These are phyloP conservation scores for Chaetoceros muelleri DNA, from an alignment of 108 stramenopile genomes.

Conservation along the genomic window DNA sequence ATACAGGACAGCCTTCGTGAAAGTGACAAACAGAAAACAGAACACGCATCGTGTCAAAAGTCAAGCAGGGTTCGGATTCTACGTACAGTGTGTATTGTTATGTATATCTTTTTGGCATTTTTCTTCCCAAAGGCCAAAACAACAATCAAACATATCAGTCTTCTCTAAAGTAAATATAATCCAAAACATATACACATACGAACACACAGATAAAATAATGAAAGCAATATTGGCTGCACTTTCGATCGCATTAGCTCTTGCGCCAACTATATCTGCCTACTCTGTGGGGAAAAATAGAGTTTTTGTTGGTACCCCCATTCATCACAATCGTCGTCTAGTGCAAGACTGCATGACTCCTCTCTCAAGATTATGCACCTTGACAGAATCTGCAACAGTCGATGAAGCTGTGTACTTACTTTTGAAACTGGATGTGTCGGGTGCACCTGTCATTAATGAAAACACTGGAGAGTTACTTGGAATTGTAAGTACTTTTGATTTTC, in stretches of 20 bases:
- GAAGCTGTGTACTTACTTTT: constrained; percentile 17
- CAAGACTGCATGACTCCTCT: constrained; percentile 16
- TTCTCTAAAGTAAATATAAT: too few species aligned
- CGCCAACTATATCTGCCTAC: not conserved
- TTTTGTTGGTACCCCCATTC: constrained; percentile 22
- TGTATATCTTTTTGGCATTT: too few species aligned
- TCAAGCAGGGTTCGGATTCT: too few species aligned
- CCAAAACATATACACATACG: too few species aligned
- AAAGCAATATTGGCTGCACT: too few species aligned
- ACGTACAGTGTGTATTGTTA: too few species aligned
- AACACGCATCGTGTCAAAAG: too few species aligned
- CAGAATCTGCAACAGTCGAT: constrained; percentile 14
- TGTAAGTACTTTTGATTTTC: constrained; percentile 20
- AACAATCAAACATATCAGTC: too few species aligned
- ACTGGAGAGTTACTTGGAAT: constrained; percentile 15
- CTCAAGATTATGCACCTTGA: constrained; percentile 4
- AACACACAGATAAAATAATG: too few species aligned
- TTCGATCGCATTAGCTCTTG: not conserved
- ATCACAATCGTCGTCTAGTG: constrained; percentile 8
- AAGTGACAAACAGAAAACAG: too few species aligned
- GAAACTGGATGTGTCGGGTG: constrained; percentile 7
- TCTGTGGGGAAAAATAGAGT: constrained; percentile 7
- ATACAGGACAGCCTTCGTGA: too few species aligned
- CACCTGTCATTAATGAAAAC: constrained; percentile 17
- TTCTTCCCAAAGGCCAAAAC: too few species aligned